These are phyloP conservation scores for Volutella citrinella DNA, from an alignment of 2,329 filamentous ascomycete genomes.

Conservation along the genomic window DNA sequence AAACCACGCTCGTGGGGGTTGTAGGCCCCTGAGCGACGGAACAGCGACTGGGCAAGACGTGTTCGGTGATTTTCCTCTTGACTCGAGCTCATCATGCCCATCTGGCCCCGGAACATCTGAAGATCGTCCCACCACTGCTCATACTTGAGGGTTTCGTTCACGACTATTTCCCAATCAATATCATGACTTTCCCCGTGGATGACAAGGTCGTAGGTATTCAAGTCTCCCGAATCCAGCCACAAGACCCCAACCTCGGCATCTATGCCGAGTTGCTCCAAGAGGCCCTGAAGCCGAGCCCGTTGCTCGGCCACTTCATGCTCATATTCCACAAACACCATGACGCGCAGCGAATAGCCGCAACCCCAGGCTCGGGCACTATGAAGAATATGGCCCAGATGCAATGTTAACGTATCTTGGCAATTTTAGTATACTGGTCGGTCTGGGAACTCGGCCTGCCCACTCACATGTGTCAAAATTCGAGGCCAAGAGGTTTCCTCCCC, in stretches of 20 bases:
- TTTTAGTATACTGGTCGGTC: constrained; percentile 9
- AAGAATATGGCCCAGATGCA: constrained; percentile 82
- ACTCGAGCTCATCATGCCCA: constrained; percentile 35
- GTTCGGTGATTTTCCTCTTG: constrained; percentile 43
- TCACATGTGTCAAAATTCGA: constrained; percentile 89
- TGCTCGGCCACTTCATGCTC: constrained; percentile 82
- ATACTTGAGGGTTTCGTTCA: constrained; percentile 64
- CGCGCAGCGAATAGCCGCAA: constrained; percentile 66
- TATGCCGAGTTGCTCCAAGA: constrained; percentile 79
- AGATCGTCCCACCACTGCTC: constrained; percentile 85
- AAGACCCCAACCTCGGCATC: constrained; percentile 77
- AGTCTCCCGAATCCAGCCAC: constrained; percentile 71
- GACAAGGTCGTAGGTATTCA: constrained; percentile 74
- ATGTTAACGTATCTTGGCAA: constrained; percentile 65
- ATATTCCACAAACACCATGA: constrained; percentile 87
- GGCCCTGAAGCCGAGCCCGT: constrained; percentile 63
- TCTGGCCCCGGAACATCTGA: constrained; percentile 48
- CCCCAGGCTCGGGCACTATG: constrained; percentile 81
- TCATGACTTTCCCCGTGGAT: constrained; percentile 64
- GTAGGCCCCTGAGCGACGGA: constrained; percentile 40
- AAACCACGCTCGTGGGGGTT: constrained; percentile 37
- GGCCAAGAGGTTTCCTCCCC: constrained; percentile 67
- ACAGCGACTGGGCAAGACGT: constrained; percentile 42
- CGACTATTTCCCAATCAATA: constrained; percentile 54
- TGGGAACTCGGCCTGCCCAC: constrained; percentile 21